Percentiles rank a stretch among this genome's conserved stretches.
phyloP scores from a whole-genome alignment of 2,329 filamentous ascomycete species.

The Neurospora sp. region DNA sequence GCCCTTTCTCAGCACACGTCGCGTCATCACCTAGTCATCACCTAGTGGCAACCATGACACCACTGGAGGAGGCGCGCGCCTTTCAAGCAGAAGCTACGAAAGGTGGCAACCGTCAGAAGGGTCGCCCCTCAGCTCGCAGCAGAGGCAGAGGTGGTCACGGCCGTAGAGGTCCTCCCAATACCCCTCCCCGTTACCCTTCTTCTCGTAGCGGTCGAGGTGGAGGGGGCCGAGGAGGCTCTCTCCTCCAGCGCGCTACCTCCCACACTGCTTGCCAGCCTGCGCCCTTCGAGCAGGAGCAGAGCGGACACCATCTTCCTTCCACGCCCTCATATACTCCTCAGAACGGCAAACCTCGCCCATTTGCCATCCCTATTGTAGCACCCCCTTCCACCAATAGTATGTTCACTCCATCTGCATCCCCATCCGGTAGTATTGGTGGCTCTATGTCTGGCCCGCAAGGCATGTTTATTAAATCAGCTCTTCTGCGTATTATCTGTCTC shows the following conservation, averaged over 20 bases:
- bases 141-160: neutral
- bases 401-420: neutral
- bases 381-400: neutral
- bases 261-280: neutral
- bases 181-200: neutral
- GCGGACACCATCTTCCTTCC: neutral
- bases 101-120: neutral
- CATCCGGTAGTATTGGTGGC: neutral
- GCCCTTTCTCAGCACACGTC: neutral
- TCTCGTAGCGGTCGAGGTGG: neutral
- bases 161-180: neutral
- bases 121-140: neutral
- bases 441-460: neutral
- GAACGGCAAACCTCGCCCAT: neutral
- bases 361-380: neutral
- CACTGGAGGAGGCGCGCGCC: neutral
- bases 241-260: neutral
- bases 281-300: neutral
- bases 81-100: neutral
- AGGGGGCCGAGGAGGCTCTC: neutral
- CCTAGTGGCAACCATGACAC: neutral
- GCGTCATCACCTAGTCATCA: no score
- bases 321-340: neutral
- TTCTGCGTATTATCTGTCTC: neutral
- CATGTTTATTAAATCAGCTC: neutral